Base-by-base conservation (phyloP, 2,329 filamentous ascomycete genomes). In the Trichophyton simii region DNA sequence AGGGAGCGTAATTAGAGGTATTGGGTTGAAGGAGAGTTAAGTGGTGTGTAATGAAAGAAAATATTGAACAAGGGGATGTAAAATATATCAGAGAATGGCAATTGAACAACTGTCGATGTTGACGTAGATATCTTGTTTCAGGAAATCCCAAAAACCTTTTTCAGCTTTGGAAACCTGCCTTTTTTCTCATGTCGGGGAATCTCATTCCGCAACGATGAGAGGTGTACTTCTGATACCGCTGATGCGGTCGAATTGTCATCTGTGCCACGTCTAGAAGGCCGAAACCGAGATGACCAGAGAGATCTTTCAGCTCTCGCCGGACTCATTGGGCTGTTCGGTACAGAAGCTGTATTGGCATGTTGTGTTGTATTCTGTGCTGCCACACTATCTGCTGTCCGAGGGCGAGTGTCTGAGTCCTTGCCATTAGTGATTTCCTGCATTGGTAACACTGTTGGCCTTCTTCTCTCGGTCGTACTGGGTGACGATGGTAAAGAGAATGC, bases 371-470 rank as follows among this genome's bases (percentile, higher is more conserved):
- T 28, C n/a, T 20, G 25, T n/a, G 25, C 13, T 11, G 13, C 48
- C 13, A 67, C 48, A 25, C 66, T 63, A 38, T 68, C 64, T 38
- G 63, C 61, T 8, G 64, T 65, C 60, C 48, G 55, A 38, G 65
- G 62, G 34, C 64, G 59, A 31, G 46, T 8, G 20, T 46, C 42
- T 15, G 50, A 8, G 50, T 54, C 50, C 22, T 54, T 52, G 28
- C 5, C 25, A 44, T 42, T n/a, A 52, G 25, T 34, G 22, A 44
- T 28, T 13, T 41, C 41, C 11, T 58, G 34, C 9, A 41, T 28
- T 36, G 34, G 31, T 41, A 58, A 11, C n/a, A 31, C 22, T 54
- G 50, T 31, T 15, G 50, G 22, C 11, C 22, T 13, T 7, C 13
- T 54, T 31, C n/a, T 54, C 6, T 54, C 50, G 7, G n/a, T 25